Percentiles rank a stretch among this genome's conserved stretches.
These are phyloP conservation scores for Trichoderma sp. DNA, from an alignment of 2,329 filamentous ascomycete species.

Conservation along the genomic window DNA sequence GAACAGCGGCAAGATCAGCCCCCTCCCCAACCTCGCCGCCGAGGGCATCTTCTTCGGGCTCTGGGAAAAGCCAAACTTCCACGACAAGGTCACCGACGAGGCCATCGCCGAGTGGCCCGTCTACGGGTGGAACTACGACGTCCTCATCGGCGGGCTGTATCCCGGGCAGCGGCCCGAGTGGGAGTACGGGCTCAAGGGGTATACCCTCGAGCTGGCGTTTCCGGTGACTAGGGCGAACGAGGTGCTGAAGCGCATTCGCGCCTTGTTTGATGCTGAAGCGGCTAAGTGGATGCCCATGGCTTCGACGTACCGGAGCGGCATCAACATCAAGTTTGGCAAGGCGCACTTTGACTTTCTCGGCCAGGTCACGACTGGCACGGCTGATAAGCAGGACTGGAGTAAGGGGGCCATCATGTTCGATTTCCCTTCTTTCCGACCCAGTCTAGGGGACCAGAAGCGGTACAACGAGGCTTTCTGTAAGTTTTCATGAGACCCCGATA, in stretches of 20 bases:
- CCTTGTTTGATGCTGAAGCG: conserved; percentile 47
- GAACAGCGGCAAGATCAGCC: conserved; percentile 45
- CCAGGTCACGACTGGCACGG: conserved; percentile 47
- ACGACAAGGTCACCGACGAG: conserved; percentile 46
- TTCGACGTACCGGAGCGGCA: conserved; percentile 49
- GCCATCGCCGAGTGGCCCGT: conserved; percentile 47
- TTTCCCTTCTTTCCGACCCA: conserved; percentile 48
- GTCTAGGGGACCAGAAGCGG: conserved; percentile 42
- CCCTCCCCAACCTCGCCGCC: conserved; percentile 47
- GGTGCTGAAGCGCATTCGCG: conserved; percentile 45
- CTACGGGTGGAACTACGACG: conserved; percentile 53
- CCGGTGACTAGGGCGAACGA: conserved; percentile 48
- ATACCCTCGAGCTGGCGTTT: conserved; percentile 51
- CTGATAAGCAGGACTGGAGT: conserved; percentile 44
- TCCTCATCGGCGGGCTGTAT: conserved; percentile 51
- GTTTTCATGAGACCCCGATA: conserved; percentile 21
- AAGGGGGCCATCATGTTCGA: conserved; percentile 54
- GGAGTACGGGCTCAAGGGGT: conserved; percentile 46
- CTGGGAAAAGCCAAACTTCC: conserved; percentile 52
- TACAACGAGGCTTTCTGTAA: conserved; percentile 51
- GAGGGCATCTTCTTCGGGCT: conserved; percentile 48
- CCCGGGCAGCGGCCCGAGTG: conserved; percentile 46
- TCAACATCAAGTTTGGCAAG: conserved; percentile 52
- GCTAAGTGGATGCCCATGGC: conserved; percentile 46
- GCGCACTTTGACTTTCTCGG: conserved; percentile 48